Conservation (phyloP, 2,329 filamentous ascomycete species). For the Ceratocystis cubensis region DNA sequence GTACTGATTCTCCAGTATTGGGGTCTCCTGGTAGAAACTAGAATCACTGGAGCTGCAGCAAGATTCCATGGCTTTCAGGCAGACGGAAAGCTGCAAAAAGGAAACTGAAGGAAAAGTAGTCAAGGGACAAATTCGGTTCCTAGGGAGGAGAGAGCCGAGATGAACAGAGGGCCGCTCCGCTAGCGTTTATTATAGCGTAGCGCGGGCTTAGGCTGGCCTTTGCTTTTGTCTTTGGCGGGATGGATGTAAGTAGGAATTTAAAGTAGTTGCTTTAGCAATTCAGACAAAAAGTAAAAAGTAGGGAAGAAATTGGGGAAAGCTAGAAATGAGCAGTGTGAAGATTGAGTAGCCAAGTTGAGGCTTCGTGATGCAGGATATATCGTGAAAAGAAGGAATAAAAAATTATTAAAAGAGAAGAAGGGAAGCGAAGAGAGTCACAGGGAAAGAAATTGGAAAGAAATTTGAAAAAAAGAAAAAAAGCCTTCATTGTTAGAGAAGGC, state of each 20-base stretch:
- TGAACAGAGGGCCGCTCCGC: neutral
- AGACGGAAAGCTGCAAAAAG: neutral
- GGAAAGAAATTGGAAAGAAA: neutral
- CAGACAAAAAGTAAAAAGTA: neutral
- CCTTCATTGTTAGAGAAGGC: neutral
- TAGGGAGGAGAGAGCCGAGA: neutral
- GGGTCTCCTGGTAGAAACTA: conserved; percentile 45
- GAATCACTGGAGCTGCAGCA: conserved; percentile 29
- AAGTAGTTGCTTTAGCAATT: neutral
- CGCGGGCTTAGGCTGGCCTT: neutral
- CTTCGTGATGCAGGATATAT: neutral
- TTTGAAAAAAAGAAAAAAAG: neutral
- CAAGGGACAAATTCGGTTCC: neutral
- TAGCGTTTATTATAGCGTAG: neutral
- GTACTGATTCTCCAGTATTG: conserved; percentile 43
- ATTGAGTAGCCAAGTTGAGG: neutral
- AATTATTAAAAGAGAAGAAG: neutral
- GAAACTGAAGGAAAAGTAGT: neutral
- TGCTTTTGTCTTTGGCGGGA: neutral
- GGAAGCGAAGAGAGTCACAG: neutral
- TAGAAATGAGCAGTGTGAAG: neutral
- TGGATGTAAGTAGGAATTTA: neutral
- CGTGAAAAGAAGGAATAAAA: neutral
- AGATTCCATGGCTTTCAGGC: neutral
- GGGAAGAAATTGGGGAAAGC: neutral